Evolutionary conservation across 1,139 yeast species (phyloP).

Genomic region (Torulaspora pretoriensis): DNA sequence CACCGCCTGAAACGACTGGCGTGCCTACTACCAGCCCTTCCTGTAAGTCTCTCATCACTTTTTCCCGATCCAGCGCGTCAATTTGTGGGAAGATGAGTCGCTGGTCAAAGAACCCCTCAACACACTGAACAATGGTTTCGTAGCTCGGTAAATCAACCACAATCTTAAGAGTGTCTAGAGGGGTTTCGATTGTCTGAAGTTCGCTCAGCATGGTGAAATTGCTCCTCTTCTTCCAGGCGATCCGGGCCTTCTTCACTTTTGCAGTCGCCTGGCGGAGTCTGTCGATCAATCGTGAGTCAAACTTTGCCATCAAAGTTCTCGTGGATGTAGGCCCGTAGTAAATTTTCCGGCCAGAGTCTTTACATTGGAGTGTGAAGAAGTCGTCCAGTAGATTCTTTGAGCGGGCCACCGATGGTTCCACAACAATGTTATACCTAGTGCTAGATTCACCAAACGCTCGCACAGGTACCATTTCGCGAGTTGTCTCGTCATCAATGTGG

Average conservation of each 20-base stretch:
- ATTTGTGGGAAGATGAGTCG: constrained; percentile 6
- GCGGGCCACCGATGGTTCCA: not conserved
- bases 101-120: constrained; percentile 9
- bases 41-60: constrained; percentile 12
- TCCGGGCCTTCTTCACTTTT: constrained; percentile 20
- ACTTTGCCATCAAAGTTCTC: constrained; percentile 20
- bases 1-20: constrained; percentile 9
- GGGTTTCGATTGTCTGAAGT: constrained; percentile 13
- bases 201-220: constrained; percentile 15
- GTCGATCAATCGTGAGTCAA: constrained; percentile 11
- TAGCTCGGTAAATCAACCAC: constrained; percentile 8
- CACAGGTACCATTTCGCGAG: not conserved
- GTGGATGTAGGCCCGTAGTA: constrained; percentile 28
- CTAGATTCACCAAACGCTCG: not conserved
- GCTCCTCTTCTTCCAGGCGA: constrained; percentile 21
- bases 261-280: constrained; percentile 14
- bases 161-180: not conserved
- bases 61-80: constrained; percentile 10
- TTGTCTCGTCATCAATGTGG: constrained; percentile 5
- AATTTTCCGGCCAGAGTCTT: constrained; percentile 15
- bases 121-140: constrained; percentile 3
- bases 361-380: constrained; percentile 15
- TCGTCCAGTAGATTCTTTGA: constrained; percentile 10
- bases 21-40: constrained; percentile 12
- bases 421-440: not conserved